Base-by-base conservation (phyloP, 495 filamentous ascomycete species). In the Lasiosphaeria hispida region DNA sequence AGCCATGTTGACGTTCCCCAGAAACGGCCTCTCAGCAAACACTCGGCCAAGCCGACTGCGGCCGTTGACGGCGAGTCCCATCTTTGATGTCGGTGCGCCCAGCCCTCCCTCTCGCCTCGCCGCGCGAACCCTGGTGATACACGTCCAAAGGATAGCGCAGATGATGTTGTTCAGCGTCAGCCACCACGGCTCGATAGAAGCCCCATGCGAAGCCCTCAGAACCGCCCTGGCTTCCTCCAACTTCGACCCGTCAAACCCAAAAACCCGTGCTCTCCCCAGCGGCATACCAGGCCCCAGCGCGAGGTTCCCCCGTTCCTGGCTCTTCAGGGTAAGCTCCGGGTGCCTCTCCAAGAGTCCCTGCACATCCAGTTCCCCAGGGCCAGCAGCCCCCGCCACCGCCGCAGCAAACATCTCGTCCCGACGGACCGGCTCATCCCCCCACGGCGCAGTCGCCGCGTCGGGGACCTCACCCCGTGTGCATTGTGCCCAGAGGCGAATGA, bases 41-140 rank as follows among this genome's bases (percentile, higher is more conserved):
- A 13, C 40, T 7, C n/a, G 5, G 17, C 48, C 48, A 11, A 55
- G 33, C 0, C 6, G 11, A 13, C 53, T 10, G n/a, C 53, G 40
- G 11, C 40, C 53, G 23, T 55, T 45, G 14, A 55, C 18, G 1
- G 53, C 53, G 18, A 55, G 45, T 5, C 53, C 40, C 40, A 55
- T 9, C 41, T 45, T 55, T 10, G 53, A 45, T 7, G 14, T 47
- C 11, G 17, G 35, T 1, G n/a, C 9, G 8, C 49, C 49, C 19
- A 52, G 8, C 10, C 10, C 33, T 7, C 39, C 30, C 14, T 30
- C n/a, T 17, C 10, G 10, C 18, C 53, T 55, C 8, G 30, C 53
- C 19, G 36, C n/a, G 1, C 53, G 19, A 1, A 30, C 40, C 10
- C 36, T 30, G 11, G 40, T 36, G 8, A 55, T 14, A 45, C 53